These are phyloP conservation scores for Pleurotus sapidus DNA, from an alignment of 768 basidiomycete genomes.

Conservation along the genomic window DNA sequence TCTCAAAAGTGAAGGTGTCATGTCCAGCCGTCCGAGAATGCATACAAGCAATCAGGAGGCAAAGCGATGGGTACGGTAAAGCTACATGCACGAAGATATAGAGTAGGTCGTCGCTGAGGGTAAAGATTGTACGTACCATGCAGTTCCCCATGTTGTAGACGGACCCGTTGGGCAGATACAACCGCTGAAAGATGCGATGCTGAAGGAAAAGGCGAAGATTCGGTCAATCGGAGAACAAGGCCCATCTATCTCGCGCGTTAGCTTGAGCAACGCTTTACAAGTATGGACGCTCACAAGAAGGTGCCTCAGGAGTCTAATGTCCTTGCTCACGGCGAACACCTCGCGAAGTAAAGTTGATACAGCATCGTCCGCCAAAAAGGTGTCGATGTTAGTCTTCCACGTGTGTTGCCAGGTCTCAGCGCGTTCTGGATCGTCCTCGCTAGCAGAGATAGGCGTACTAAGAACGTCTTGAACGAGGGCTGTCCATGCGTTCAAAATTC, in stretches of 20 bases:
- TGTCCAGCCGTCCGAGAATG: constrained; percentile 79
- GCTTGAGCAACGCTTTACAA: not conserved
- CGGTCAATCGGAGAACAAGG: constrained; percentile 42
- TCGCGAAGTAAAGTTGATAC: constrained; percentile 50
- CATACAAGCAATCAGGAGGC: constrained; percentile 81
- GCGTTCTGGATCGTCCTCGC: constrained; percentile 16
- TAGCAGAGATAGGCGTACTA: constrained; percentile 21
- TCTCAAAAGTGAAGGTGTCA: constrained; percentile 84
- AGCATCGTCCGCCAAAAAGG: constrained; percentile 48
- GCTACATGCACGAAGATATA: constrained; percentile 33
- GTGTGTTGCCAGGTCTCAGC: constrained; percentile 51
- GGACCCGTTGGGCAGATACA: constrained; percentile 51
- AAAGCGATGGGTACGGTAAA: constrained; percentile 75
- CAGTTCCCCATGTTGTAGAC: constrained; percentile 49
- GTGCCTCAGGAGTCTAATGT: constrained; percentile 54
- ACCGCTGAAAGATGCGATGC: constrained; percentile 39
- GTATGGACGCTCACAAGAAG: constrained; percentile 50
- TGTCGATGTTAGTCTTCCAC: constrained; percentile 60
- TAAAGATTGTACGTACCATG: constrained; percentile 38
- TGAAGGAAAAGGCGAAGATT: constrained; percentile 52
- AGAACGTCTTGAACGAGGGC: constrained; percentile 47
- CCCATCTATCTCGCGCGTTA: constrained; percentile 32
- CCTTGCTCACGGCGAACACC: constrained; percentile 57
- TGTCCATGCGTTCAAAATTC: constrained; percentile 46
- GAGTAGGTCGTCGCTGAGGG: not conserved